Evolutionary conservation across 2,329 filamentous ascomycete genomes (phyloP), one percentile per base, ranked within the genome.

Genomic region (Penicillium sp.): DNA sequence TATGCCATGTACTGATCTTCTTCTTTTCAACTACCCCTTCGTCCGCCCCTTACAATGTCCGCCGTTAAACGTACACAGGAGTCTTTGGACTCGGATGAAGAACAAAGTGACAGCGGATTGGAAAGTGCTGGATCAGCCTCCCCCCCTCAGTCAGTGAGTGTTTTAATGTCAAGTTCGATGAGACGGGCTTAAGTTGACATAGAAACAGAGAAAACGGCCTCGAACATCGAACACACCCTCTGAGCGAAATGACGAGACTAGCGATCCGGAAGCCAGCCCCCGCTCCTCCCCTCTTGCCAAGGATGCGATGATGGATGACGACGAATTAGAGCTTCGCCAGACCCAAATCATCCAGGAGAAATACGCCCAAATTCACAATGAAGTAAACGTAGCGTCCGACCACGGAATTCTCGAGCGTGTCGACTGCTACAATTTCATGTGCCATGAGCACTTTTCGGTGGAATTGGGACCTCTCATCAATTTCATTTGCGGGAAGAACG

Each of bases 401-500:
- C 88, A 90, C 65, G 93, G 91, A 1, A 93, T 98, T 54, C 89
- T 98, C 47, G 89, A 96, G 73, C 88, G 88, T 61, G 89, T 98
- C 54, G 89, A 87, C 37, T 96, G 92, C 72, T 84, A 87, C 66
- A 97, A 97, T 73, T 98, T 98, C 76, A 98, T 98, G 95, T 98
- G 93, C 69, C 95, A 99, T 72, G 81, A 87, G 45, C 87, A 88
- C 54, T 83, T 98, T 19, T 86, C 89, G 44, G 90, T 96, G 58
- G 84, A 89, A 55, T 81, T 99, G n/a, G 95, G 95, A 0, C 95
- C 95, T 0, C 80, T 97, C 37, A 96, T 99, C 74, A 99, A 99
- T 75, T 99, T 99, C 76, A 93, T 99, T 60, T 93, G 97, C 54
- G 95, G 95, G 16, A 92, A 96, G 74, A 99, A 99, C 71, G 95